Conservation (phyloP, 768 basidiomycete genomes). For the Heimioporus sp. region DNA sequence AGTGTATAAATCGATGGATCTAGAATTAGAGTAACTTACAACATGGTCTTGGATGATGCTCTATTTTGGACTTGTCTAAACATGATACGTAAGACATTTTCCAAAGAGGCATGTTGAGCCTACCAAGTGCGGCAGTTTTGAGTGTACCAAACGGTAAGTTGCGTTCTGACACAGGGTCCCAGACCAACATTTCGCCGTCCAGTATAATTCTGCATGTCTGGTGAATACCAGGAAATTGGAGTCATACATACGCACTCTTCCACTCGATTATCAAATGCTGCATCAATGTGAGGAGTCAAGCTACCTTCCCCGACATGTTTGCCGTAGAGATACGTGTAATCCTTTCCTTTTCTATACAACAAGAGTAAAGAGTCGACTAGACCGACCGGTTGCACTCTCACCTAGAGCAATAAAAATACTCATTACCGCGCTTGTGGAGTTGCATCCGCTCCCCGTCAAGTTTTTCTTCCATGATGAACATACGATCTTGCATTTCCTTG, state of each 20-base stretch:
- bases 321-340: conserved; percentile 91
- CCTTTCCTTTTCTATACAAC: conserved; percentile 79
- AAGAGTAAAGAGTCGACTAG: neutral
- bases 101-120: neutral
- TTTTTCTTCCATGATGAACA: conserved; percentile 95
- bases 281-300: conserved; percentile 82
- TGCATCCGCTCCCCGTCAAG: conserved; percentile 97
- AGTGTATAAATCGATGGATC: neutral
- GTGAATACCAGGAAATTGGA: conserved; percentile 3
- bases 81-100: neutral
- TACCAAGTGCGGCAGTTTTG: conserved; percentile 89
- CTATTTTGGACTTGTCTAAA: conserved; percentile 67
- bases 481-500: conserved; percentile 73
- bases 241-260: conserved; percentile 61
- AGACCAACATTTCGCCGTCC: conserved; percentile 98
- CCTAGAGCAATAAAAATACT: conserved; percentile 93
- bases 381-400: conserved; percentile 25
- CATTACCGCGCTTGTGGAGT: conserved; percentile 86
- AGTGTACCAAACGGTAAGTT: conserved; percentile 91
- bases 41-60: conserved; percentile 82
- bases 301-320: conserved; percentile 79
- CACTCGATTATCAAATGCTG: conserved; percentile 71
- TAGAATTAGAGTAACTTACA: conserved; percentile 49
- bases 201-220: conserved; percentile 68
- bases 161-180: conserved; percentile 87